These are phyloP conservation scores for Euryodendron excelsum DNA, from an alignment of 148 eudicot genomes.

Conservation along the genomic window DNA sequence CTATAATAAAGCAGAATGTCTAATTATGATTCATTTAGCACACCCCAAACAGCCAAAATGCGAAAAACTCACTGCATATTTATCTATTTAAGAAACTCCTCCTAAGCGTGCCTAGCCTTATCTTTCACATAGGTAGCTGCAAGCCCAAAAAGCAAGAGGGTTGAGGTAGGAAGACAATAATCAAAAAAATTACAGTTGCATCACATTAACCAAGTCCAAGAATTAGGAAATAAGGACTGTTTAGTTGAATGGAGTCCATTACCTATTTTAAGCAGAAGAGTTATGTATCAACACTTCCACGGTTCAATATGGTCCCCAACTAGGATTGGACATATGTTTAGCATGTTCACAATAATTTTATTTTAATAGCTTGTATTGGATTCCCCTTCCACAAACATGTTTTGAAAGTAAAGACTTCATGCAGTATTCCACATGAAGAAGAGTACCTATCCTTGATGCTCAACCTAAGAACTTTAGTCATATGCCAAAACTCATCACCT, in stretches of 20 bases:
- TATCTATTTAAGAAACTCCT: too few relatives aligned
- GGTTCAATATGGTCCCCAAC: neutral
- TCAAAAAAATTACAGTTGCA: neutral
- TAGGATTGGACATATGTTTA: neutral
- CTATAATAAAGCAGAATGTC: too few relatives aligned
- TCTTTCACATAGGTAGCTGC: neutral
- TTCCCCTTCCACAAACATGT: neutral
- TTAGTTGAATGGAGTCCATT: neutral
- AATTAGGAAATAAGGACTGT: neutral
- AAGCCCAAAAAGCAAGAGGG: neutral
- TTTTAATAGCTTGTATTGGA: neutral
- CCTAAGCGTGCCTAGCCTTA: neutral
- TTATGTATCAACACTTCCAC: neutral
- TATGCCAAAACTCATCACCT: slow-evolving; percentile 98
- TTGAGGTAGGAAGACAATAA: neutral
- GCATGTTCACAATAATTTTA: neutral
- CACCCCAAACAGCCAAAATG: neutral
- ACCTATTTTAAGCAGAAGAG: neutral
- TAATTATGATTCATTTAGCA: too few relatives aligned
- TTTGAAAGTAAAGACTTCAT: neutral
- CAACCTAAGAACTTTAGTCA: slow-evolving; percentile 84
- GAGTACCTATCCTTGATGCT: slow-evolving; percentile 65
- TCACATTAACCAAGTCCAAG: neutral
- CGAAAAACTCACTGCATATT: too few relatives aligned
- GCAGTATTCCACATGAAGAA: neutral